A percentile compares a stretch with the other conserved stretches of the same genome.
Conservation (phyloP, 1,284 basidiomycete species). For the Tylopilus sp. region DNA sequence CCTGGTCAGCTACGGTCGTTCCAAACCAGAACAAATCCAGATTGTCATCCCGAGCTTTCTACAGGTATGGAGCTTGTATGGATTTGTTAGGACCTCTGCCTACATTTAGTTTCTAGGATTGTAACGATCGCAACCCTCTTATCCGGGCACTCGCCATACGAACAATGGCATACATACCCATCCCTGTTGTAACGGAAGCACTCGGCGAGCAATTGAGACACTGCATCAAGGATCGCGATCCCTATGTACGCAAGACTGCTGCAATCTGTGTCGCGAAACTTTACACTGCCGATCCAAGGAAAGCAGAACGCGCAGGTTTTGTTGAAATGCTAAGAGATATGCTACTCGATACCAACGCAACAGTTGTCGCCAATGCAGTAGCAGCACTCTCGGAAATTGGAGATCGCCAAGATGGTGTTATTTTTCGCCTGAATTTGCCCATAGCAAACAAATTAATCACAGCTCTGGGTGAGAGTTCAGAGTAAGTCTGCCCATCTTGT, state of each 20-base stretch:
- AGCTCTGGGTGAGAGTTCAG: slow-evolving; percentile 87
- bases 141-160: slow-evolving; percentile 91
- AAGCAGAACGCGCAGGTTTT: slow-evolving; percentile 83
- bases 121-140: slow-evolving; percentile 87
- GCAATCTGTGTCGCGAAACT: slow-evolving; percentile 93
- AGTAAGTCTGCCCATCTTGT: slow-evolving; percentile 52
- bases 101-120: slow-evolving; percentile 59
- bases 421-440: slow-evolving; percentile 80
- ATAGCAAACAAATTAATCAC: slow-evolving; percentile 83
- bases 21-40: slow-evolving; percentile 86
- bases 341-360: slow-evolving; percentile 91
- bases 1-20: slow-evolving; percentile 87
- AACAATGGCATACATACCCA: slow-evolving; percentile 95
- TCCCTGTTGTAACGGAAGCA: slow-evolving; percentile 76
- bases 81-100: neutral
- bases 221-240: slow-evolving; percentile 85
- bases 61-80: slow-evolving; percentile 52
- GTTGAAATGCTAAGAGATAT: slow-evolving; percentile 85
- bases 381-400: slow-evolving; percentile 91
- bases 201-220: slow-evolving; percentile 85
- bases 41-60: slow-evolving; percentile 87
- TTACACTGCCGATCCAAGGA: slow-evolving; percentile 80
- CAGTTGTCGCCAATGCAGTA: slow-evolving; percentile 93
- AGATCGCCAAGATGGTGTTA: slow-evolving; percentile 86
- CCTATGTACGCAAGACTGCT: slow-evolving; percentile 95